These are phyloP conservation scores for Parastagonospora avenae DNA, from an alignment of 2,329 filamentous ascomycete species.

Conservation along the genomic window DNA sequence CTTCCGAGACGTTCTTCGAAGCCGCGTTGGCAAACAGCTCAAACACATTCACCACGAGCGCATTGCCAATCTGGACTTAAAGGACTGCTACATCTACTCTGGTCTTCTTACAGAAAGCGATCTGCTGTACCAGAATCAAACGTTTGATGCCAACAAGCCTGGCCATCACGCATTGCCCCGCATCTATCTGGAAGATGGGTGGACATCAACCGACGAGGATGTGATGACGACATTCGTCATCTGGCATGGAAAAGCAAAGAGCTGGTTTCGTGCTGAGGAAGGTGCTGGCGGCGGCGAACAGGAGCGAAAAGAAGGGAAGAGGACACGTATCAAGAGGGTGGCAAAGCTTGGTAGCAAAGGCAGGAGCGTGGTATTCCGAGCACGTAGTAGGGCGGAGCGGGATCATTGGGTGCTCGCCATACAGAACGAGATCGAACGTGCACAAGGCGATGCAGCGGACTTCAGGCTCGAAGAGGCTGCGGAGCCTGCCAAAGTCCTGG, in stretches of 20 bases:
- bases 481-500: slow-evolving; percentile 2
- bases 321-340: slow-evolving; percentile 62
- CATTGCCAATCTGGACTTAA: slow-evolving; percentile 63
- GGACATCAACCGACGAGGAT: slow-evolving; percentile 68
- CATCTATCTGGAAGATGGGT: slow-evolving; percentile 65
- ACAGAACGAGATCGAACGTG: slow-evolving; percentile 68
- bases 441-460: slow-evolving; percentile 57
- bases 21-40: slow-evolving; percentile 59
- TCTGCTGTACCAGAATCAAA: slow-evolving; percentile 67
- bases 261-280: slow-evolving; percentile 56
- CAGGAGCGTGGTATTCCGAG: slow-evolving; percentile 68
- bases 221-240: slow-evolving; percentile 71
- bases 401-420: slow-evolving; percentile 72
- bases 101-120: slow-evolving; percentile 67
- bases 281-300: slow-evolving; percentile 37
- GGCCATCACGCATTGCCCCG: slow-evolving; percentile 64
- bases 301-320: slow-evolving; percentile 46
- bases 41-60: slow-evolving; percentile 67
- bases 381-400: slow-evolving; percentile 66
- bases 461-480: slow-evolving; percentile 41
- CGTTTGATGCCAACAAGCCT: slow-evolving; percentile 66
- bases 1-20: slow-evolving; percentile 65
- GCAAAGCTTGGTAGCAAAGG: slow-evolving; percentile 66
- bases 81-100: slow-evolving; percentile 69
- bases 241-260: slow-evolving; percentile 65